Conservation (phyloP, 495 filamentous ascomycete species). For the Daldinia bambusicola region DNA sequence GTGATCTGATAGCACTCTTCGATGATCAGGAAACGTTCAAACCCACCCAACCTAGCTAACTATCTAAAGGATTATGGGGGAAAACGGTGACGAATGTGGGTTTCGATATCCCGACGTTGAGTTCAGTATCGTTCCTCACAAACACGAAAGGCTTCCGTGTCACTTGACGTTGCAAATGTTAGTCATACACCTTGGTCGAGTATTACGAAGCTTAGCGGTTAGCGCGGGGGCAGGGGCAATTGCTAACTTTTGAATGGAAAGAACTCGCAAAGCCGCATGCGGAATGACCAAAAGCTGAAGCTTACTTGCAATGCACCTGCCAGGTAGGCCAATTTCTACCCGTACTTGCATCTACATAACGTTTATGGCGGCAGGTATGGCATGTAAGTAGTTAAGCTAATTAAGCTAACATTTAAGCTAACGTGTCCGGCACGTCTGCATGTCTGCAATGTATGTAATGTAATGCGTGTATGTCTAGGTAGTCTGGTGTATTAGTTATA, state of each 20-base stretch:
- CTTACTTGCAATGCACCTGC: conserved; percentile 2
- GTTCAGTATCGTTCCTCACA: background rate
- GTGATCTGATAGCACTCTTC: background rate
- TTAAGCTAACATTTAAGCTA: no score
- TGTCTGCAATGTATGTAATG: background rate
- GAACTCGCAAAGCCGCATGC: conserved; percentile 37
- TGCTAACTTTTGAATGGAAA: background rate
- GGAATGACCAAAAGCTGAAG: conserved; percentile 29
- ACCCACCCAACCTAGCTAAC: background rate
- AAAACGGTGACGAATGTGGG: no score
- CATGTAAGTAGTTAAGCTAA: background rate
- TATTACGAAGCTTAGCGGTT: conserved; percentile 25
- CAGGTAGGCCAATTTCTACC: conserved; percentile 2
- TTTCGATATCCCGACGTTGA: background rate
- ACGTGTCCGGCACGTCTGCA: background rate
- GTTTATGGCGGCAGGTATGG: background rate
- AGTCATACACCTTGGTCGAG: background rate
- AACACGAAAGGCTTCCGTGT: background rate
- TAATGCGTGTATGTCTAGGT: no score
- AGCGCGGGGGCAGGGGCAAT: conserved; percentile 34
- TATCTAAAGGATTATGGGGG: no score
- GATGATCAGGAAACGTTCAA: background rate
- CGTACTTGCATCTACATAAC: conserved; percentile 5
- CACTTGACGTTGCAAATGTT: background rate
- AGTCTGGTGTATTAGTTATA: no score